A percentile compares a stretch with the other conserved stretches of the same genome.
Conservation (phyloP, 2,329 filamentous ascomycete genomes). For the Exophiala aquamarina region DNA sequence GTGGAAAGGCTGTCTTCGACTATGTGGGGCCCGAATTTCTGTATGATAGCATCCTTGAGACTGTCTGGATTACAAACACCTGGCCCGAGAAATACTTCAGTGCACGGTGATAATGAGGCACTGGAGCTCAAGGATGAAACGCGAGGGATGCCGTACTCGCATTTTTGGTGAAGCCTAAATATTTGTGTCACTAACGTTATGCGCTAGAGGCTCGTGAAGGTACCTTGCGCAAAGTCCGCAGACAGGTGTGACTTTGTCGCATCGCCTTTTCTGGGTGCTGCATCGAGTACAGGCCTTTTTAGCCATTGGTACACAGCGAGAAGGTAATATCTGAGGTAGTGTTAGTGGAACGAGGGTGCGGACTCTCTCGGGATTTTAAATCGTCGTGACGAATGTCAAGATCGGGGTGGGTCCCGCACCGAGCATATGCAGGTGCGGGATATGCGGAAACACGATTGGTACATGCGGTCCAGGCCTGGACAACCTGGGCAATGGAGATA, state of each 20-base stretch:
- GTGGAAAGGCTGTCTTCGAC: background rate
- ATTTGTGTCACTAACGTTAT: no score
- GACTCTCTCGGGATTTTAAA: no score
- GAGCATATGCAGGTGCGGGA: background rate
- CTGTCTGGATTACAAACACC: no score
- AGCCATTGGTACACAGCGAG: background rate
- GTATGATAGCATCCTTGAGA: slow-evolving; percentile 4
- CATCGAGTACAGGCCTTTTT: slow-evolving; percentile 11
- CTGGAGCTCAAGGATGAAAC: background rate
- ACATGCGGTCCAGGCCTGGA: no score
- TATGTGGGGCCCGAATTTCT: background rate
- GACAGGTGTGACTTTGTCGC: slow-evolving; percentile 1
- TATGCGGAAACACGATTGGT: background rate
- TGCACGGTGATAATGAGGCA: background rate
- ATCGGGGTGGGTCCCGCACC: slow-evolving; percentile 8
- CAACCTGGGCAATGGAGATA: no score
- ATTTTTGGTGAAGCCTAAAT: background rate
- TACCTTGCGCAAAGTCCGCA: slow-evolving; percentile 11
- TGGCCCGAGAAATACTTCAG: background rate
- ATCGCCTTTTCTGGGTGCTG: slow-evolving; percentile 8
- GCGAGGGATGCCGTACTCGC: background rate
- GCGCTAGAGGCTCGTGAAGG: no score
- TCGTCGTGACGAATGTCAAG: no score
- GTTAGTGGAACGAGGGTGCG: no score
- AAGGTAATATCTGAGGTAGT: no score